Conservation (phyloP, 352 stramenopile species). For the Phytophthora pisi region DNA sequence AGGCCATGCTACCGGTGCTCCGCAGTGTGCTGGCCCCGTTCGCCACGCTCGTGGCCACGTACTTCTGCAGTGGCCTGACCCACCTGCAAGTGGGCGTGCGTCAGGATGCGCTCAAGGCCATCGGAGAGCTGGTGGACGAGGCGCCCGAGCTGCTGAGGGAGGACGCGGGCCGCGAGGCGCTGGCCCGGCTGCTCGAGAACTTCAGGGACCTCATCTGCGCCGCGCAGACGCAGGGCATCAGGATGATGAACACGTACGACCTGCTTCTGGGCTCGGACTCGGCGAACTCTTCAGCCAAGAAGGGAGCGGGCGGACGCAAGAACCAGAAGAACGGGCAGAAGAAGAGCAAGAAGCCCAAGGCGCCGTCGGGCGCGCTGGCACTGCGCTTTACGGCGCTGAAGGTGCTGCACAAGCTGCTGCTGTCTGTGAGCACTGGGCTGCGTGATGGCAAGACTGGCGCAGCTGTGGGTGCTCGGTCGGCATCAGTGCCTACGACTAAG, state of each 20-base stretch:
- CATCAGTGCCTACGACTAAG: conserved; percentile 32
- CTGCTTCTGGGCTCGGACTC: conserved; percentile 39
- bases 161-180: conserved; percentile 55
- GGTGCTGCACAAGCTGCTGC: conserved; percentile 70
- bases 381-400: conserved; percentile 67
- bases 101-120: conserved; percentile 75
- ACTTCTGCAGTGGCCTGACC: conserved; percentile 82
- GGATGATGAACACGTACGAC: conserved; percentile 84
- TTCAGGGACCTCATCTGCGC: conserved; percentile 75
- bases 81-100: conserved; percentile 80
- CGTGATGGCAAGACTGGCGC: not conserved
- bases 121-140: conserved; percentile 66
- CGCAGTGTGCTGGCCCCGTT: conserved; percentile 61
- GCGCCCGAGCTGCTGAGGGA: conserved; percentile 61
- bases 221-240: conserved; percentile 69
- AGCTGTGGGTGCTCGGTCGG: conserved; percentile 11
- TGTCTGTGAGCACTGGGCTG: conserved; percentile 45
- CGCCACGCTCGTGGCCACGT: conserved; percentile 73
- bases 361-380: conserved; percentile 45
- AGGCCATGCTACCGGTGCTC: conserved; percentile 65
- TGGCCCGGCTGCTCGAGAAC: conserved; percentile 79
- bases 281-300: conserved; percentile 13
- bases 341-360: conserved; percentile 56
- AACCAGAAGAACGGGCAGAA: conserved; percentile 25
- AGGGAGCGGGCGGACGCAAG: conserved; percentile 11